A percentile compares a stretch with the other conserved stretches of the same genome.
These are phyloP conservation scores for Salvia sclarea DNA, from an alignment of 305 asterid genomes.

Conservation along the genomic window DNA sequence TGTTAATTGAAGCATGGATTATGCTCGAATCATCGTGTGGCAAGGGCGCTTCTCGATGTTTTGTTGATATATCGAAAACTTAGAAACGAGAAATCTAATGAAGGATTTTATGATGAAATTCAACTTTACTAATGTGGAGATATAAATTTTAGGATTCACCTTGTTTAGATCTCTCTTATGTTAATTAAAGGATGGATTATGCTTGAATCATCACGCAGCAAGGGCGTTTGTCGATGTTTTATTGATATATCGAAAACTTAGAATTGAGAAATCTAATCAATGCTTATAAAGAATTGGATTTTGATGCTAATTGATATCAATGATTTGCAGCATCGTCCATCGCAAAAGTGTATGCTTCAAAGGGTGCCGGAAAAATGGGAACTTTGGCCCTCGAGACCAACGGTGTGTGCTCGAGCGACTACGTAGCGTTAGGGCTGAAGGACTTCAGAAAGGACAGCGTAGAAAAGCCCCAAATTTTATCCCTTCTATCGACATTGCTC, in stretches of 20 bases:
- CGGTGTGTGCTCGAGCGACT: conserved; percentile 40
- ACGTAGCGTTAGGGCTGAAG: conserved; percentile 55
- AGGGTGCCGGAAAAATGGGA: conserved; percentile 50
- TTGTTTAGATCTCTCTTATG: conserved; percentile 8
- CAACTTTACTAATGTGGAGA: too few relatives aligned
- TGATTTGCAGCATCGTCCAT: conserved; percentile 40
- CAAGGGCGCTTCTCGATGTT: too few relatives aligned
- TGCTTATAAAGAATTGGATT: background rate
- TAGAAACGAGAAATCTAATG: too few relatives aligned
- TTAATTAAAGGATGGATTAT: background rate
- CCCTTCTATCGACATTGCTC: conserved; percentile 64
- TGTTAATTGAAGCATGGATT: background rate
- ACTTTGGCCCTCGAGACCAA: conserved; percentile 49
- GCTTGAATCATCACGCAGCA: background rate
- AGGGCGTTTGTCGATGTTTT: background rate
- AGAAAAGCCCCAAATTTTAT: conserved; percentile 64
- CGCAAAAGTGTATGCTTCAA: conserved; percentile 37
- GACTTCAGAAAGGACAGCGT: conserved; percentile 46
- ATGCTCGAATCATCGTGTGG: too few relatives aligned
- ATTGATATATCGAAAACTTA: background rate
- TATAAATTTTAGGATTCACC: background rate
- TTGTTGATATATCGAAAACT: too few relatives aligned
- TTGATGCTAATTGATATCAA: background rate
- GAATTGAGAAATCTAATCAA: background rate
- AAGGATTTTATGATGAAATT: too few relatives aligned